Conservation (phyloP, 345 rosid genomes). For the Arabidopsis suecica region DNA sequence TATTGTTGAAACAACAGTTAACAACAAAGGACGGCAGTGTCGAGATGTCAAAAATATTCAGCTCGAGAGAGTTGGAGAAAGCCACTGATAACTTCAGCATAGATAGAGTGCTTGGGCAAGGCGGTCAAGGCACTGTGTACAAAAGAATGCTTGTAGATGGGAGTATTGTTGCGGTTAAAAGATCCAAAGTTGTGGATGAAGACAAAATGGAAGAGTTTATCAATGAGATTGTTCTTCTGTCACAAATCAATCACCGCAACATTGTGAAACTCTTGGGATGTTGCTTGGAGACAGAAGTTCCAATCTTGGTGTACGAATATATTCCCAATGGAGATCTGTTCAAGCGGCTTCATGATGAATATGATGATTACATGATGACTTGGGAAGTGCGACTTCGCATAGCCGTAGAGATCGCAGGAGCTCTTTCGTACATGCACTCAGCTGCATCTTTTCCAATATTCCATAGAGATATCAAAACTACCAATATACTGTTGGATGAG, state of each 20-base stretch:
- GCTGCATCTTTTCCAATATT: constrained; percentile 37
- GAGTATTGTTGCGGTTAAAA: constrained; percentile 28
- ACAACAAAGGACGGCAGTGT: background rate
- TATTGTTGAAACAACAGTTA: constrained; percentile 29
- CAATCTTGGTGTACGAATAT: constrained; percentile 37
- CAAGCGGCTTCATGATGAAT: constrained; percentile 32
- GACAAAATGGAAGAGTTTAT: constrained; percentile 29
- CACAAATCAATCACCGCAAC: constrained; percentile 40
- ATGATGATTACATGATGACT: constrained; percentile 5
- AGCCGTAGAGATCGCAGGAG: constrained; percentile 21
- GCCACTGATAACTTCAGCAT: constrained; percentile 35
- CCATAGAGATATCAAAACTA: constrained; percentile 41
- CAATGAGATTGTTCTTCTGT: constrained; percentile 34
- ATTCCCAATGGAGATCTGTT: constrained; percentile 42
- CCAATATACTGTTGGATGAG: constrained; percentile 33
- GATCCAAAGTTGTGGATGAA: constrained; percentile 35
- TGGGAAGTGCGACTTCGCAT: constrained; percentile 43
- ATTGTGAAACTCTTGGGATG: constrained; percentile 43
- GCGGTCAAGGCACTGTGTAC: constrained; percentile 43
- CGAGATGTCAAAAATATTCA: constrained; percentile 30
- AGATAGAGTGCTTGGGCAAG: constrained; percentile 36
- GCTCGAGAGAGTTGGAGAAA: constrained; percentile 30
- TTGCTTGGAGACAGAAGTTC: constrained; percentile 41
- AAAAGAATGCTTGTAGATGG: constrained; percentile 41
- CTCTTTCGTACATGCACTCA: constrained; percentile 37